These are phyloP conservation scores for Cystobasidium tubakii DNA, from an alignment of 768 basidiomycete species.

Conservation along the genomic window DNA sequence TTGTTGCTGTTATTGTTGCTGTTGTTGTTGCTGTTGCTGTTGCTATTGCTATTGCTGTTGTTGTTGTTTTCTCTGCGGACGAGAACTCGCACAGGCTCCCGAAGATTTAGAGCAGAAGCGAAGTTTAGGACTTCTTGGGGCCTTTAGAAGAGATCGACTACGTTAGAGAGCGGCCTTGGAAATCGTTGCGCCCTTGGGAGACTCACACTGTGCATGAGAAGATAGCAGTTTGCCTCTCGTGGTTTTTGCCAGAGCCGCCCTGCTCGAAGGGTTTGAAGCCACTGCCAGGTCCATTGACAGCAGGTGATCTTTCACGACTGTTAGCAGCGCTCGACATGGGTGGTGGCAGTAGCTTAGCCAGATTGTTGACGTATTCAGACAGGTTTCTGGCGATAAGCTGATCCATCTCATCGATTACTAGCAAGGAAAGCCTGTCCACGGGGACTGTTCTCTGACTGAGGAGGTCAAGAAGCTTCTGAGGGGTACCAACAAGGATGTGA, in stretches of 20 bases:
- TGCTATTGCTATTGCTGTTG: conserved; percentile 44
- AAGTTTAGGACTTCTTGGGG: conserved; percentile 96
- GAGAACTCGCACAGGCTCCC: conserved; percentile 94
- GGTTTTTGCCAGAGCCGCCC: conserved; percentile 44
- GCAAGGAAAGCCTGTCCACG: conserved; percentile 61
- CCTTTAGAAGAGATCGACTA: conserved; percentile 48
- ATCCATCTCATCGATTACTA: conserved; percentile 95
- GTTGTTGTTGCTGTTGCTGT: conserved; percentile 54
- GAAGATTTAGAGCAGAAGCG: conserved; percentile 82
- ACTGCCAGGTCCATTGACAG: conserved; percentile 48
- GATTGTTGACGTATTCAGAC: conserved; percentile 87
- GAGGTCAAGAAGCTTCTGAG: conserved; percentile 87
- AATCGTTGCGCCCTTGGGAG: background rate
- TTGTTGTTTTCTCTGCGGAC: conserved; percentile 62
- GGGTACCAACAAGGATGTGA: conserved; percentile 93
- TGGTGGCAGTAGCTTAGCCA: conserved; percentile 85
- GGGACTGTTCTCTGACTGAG: conserved; percentile 56
- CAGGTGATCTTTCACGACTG: conserved; percentile 28
- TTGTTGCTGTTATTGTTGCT: conserved; percentile 47
- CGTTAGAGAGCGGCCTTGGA: background rate
- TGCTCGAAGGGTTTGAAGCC: conserved; percentile 43
- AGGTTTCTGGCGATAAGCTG: conserved; percentile 94
- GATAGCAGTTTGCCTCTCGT: conserved; percentile 84
- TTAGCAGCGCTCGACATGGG: conserved; percentile 58
- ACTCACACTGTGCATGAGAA: conserved; percentile 78